Conservation (phyloP, 768 basidiomycete species). For the Aureoboletus auriporus region DNA sequence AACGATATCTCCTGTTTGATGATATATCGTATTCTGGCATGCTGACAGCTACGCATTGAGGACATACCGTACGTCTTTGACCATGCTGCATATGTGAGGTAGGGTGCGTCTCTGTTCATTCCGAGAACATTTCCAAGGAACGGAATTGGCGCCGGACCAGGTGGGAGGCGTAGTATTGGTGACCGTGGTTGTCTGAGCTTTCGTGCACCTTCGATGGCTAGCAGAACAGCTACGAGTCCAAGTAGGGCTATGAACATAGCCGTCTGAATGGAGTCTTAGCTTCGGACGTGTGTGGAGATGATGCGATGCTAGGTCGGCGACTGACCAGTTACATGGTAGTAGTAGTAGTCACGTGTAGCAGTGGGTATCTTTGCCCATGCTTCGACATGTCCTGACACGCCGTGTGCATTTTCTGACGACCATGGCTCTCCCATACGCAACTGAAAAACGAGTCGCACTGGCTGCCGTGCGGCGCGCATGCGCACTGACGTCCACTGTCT, state of each 20-base stretch:
- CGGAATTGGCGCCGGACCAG: conserved; percentile 14
- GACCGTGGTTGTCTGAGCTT: neutral
- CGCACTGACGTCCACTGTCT: conserved; percentile 77
- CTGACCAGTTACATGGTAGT: neutral
- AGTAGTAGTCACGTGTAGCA: conserved; percentile 2
- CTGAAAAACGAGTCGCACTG: conserved; percentile 79
- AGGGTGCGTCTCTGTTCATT: conserved; percentile 4
- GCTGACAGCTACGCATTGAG: too few relatives aligned
- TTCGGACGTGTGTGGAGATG: too few relatives aligned
- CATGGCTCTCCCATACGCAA: conserved; percentile 54
- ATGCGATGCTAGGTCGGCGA: too few relatives aligned
- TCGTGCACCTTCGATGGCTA: neutral
- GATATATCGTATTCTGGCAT: neutral
- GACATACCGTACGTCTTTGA: conserved; percentile 16
- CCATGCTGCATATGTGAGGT: conserved; percentile 18
- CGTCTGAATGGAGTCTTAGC: neutral
- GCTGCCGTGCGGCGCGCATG: conserved; percentile 87
- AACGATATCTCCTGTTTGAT: conserved; percentile 4
- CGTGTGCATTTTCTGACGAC: conserved; percentile 5
- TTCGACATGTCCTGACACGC: conserved; percentile 10
- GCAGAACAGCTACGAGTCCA: conserved; percentile 1
- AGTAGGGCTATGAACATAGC: conserved; percentile 1
- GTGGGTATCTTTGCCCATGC: conserved; percentile 3
- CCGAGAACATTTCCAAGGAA: conserved; percentile 15
- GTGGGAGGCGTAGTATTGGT: conserved; percentile 8